Conservation (phyloP, 192 early-diverging fungal species). For the Radiomyces spectabilis region DNA sequence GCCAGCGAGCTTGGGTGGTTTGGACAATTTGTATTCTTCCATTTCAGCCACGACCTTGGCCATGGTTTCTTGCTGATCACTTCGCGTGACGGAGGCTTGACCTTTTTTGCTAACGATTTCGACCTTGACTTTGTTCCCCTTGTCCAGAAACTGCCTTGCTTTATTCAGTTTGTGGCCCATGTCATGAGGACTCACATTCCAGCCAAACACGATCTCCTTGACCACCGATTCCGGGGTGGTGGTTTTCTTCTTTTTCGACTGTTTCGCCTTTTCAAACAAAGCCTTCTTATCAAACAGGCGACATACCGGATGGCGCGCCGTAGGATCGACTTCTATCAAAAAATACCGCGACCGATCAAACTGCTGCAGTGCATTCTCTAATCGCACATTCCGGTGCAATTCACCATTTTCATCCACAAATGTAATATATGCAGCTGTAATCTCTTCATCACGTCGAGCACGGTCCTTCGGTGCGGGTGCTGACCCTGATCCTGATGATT, state of each 20-base stretch:
- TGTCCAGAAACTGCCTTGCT: conserved; percentile 39
- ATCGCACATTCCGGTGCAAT: conserved; percentile 17
- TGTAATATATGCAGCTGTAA: conserved; percentile 31
- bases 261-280: conserved; percentile 44
- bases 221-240: conserved; percentile 13
- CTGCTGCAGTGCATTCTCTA: conserved; percentile 17
- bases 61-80: conserved; percentile 28
- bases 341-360: conserved; percentile 38
- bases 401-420: conserved; percentile 35
- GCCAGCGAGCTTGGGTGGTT: conserved; percentile 3
- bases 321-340: conserved; percentile 38
- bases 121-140: conserved; percentile 41
- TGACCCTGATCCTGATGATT: background rate
- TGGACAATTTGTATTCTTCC: conserved; percentile 9
- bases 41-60: conserved; percentile 27
- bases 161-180: conserved; percentile 41
- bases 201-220: conserved; percentile 44
- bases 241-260: conserved; percentile 35
- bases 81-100: conserved; percentile 16
- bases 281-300: conserved; percentile 42
- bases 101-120: conserved; percentile 41
- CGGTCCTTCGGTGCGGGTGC: conserved; percentile 8
- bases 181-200: conserved; percentile 44
- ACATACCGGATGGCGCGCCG: conserved; percentile 37
- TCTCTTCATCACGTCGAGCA: conserved; percentile 46